Evolutionary conservation across 148 eudicot species (phyloP).

Genomic region (Fagopyrum tataricum): DNA sequence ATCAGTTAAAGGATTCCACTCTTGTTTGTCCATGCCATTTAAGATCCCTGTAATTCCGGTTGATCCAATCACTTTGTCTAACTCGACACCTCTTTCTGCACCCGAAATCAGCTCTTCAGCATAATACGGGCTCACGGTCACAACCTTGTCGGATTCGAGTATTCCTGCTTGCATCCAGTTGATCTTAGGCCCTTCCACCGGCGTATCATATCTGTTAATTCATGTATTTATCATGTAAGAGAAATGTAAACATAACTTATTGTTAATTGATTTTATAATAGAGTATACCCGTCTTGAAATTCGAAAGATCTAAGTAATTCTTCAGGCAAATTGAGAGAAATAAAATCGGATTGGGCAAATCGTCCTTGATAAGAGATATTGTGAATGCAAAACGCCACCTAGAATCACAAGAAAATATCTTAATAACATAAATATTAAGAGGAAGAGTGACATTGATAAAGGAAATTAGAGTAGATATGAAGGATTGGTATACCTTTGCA

Average conservation of each 20-base stretch:
- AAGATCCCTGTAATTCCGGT: conserved; percentile 52
- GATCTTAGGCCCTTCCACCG: conserved; percentile 71
- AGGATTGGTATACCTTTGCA: conserved; percentile 44
- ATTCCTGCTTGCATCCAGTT: conserved; percentile 95
- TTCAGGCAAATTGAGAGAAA: conserved; percentile 67
- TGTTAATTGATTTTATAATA: too few relatives aligned
- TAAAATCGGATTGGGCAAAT: conserved; percentile 54
- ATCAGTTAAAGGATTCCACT: conserved; percentile 78
- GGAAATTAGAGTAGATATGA: neutral
- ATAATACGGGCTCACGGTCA: conserved; percentile 86
- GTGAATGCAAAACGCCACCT: conserved; percentile 97
- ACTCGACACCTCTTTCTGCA: conserved; percentile 62
- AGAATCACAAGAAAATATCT: neutral
- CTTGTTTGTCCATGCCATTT: conserved; percentile 88
- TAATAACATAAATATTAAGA: too few relatives aligned
- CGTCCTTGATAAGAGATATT: conserved; percentile 95
- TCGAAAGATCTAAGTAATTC: conserved; percentile 51
- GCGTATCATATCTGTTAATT: conserved; percentile 48
- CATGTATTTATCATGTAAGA: too few relatives aligned
- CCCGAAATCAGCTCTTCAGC: conserved; percentile 71
- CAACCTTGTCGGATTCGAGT: conserved; percentile 47
- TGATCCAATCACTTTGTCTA: conserved; percentile 40
- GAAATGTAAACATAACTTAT: too few relatives aligned
- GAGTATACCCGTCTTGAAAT: conserved; percentile 68
- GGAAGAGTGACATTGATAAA: neutral